Evolutionary conservation across 225 moss, liverwort and hornwort genomes (phyloP).

Genomic region (Climacium dendroides): DNA sequence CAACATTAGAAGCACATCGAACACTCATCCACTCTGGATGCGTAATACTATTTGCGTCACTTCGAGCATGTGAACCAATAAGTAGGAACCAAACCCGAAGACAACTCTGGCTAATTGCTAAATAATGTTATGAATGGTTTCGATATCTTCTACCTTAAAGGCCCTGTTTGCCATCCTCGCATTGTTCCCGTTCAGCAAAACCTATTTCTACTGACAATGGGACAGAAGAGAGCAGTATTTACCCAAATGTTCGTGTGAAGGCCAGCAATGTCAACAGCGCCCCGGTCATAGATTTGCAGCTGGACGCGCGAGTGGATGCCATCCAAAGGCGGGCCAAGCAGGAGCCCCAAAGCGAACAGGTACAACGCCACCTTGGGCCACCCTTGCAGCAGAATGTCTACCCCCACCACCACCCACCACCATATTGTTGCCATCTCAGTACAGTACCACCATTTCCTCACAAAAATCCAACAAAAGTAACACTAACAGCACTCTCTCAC

Average conservation of each 20-base stretch:
- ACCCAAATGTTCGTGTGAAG: constrained; percentile 89
- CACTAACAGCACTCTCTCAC: neutral
- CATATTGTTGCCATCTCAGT: neutral
- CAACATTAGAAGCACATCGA: neutral
- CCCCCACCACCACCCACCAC: too few species aligned
- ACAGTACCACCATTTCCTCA: neutral
- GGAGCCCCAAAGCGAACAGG: constrained; percentile 52
- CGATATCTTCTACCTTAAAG: neutral
- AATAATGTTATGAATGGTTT: too few species aligned
- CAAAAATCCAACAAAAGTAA: neutral
- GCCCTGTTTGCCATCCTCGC: neutral
- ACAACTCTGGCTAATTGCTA: neutral
- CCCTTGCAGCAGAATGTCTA: constrained; percentile 18
- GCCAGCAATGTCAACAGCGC: constrained; percentile 65
- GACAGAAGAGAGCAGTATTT: neutral
- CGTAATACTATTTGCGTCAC: neutral
- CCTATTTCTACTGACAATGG: neutral
- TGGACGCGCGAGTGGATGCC: constrained; percentile 86
- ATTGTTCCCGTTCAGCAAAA: neutral
- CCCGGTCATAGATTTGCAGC: constrained; percentile 81
- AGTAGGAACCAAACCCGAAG: neutral
- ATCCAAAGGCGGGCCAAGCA: constrained; percentile 87
- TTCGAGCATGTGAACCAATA: too few species aligned
- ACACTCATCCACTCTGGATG: neutral
- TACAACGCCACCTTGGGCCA: constrained; percentile 60